Percentiles rank a stretch among this genome's conserved stretches.
These are phyloP conservation scores for Dendrobium catenatum DNA, from an alignment of 106 monocot genomes.

Conservation along the genomic window DNA sequence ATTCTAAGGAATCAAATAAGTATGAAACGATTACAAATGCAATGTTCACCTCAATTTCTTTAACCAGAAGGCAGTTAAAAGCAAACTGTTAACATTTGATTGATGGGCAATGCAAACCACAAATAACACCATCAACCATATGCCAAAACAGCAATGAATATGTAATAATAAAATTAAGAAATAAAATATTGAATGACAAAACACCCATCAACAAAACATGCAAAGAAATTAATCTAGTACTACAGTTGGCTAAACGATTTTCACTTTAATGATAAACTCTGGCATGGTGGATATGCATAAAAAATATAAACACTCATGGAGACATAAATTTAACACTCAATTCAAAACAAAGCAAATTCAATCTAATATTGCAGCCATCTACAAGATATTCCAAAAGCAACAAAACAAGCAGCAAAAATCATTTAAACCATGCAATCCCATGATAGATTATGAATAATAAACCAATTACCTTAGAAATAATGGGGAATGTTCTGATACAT, in stretches of 20 bases:
- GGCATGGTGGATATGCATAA: not conserved
- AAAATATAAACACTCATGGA: not conserved
- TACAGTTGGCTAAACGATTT: not conserved
- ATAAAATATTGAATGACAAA: not conserved
- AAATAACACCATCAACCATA: too few species aligned
- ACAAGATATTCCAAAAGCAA: not conserved
- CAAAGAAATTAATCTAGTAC: not conserved
- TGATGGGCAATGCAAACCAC: not conserved
- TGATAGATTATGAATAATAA: not conserved
- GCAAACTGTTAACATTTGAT: too few species aligned
- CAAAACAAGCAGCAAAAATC: not conserved
- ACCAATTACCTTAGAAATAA: slow-evolving; percentile 19
- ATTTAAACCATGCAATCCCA: not conserved
- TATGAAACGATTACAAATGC: too few species aligned
- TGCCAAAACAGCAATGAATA: too few species aligned
- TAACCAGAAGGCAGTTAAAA: too few species aligned
- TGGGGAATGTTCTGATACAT: slow-evolving; percentile 17
- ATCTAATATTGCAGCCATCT: not conserved
- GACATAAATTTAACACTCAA: not conserved
- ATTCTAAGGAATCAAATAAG: too few species aligned
- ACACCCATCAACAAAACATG: not conserved
- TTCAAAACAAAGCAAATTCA: not conserved
- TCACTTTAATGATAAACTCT: not conserved
- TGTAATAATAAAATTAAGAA: too few species aligned
- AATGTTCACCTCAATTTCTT: too few species aligned